Conservation (phyloP, 176 grass and related monocot genomes). For the Ensete ventricosum region DNA sequence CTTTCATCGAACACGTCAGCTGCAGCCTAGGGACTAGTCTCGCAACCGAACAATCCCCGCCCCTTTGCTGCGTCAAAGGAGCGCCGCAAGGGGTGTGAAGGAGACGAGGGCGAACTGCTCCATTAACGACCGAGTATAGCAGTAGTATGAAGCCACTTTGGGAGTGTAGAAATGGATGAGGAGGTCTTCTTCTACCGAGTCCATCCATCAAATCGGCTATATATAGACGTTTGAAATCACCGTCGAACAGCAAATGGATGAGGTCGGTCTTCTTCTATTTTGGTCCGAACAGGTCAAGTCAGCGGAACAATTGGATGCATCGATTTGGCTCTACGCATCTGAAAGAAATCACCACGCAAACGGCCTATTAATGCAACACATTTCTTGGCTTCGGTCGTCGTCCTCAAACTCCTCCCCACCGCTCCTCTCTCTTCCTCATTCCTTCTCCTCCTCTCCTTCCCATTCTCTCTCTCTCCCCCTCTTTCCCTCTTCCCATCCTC, state of each 20-base stretch:
- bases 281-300: background rate
- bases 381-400: background rate
- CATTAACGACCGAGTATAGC: conserved; percentile 21
- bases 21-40: conserved; percentile 25
- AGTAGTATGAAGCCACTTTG: too few relatives aligned
- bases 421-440: too few relatives aligned
- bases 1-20: conserved; percentile 28
- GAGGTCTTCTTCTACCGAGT: background rate
- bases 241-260: too few relatives aligned
- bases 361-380: background rate
- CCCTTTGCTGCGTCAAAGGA: background rate
- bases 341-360: background rate
- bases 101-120: conserved; percentile 56
- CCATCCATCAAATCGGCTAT: too few relatives aligned
- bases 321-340: too few relatives aligned
- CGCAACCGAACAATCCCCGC: background rate
- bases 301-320: background rate
- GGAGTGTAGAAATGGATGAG: background rate
- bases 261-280: background rate
- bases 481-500: too few relatives aligned
- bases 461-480: too few relatives aligned
- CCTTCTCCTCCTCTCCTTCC: too few relatives aligned
- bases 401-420: too few relatives aligned
- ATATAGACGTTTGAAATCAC: too few relatives aligned
- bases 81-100: background rate